Evolutionary conservation across 768 basidiomycete genomes (phyloP).

Genomic region (Lactifluus echinatus): DNA sequence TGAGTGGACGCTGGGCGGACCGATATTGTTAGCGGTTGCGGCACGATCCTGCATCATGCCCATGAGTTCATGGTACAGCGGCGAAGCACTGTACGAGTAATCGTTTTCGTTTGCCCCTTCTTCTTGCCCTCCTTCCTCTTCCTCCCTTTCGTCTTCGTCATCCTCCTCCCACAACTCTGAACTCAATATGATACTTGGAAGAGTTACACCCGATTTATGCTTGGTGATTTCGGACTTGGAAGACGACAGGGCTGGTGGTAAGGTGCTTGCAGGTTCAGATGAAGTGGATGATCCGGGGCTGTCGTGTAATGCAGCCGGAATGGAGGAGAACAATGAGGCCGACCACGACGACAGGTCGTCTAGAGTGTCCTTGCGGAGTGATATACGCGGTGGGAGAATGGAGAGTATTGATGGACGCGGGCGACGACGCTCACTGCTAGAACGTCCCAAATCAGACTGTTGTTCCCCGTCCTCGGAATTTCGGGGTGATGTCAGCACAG

Average conservation of each 20-base stretch:
- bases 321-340: constrained; percentile 18
- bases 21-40: not conserved
- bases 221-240: not conserved
- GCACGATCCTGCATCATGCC: constrained; percentile 20
- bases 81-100: constrained; percentile 11
- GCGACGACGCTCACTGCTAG: not conserved
- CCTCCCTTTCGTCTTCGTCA: not conserved
- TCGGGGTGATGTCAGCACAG: not conserved
- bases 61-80: constrained; percentile 21
- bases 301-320: constrained; percentile 8
- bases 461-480: not conserved
- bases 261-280: not conserved
- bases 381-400: constrained; percentile 18
- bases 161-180: constrained; percentile 3
- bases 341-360: constrained; percentile 21
- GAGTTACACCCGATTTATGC: constrained; percentile 4
- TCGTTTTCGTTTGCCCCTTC: not conserved
- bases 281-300: constrained; percentile 1
- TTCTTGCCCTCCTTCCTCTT: not conserved
- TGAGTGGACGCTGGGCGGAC: not conserved
- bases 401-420: constrained; percentile 9
- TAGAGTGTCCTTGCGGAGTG: constrained; percentile 17
- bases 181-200: constrained; percentile 11
- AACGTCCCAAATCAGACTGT: not conserved
- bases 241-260: not conserved